Conservation (phyloP, 805 yeast species). For the Pichia ethanolica region DNA sequence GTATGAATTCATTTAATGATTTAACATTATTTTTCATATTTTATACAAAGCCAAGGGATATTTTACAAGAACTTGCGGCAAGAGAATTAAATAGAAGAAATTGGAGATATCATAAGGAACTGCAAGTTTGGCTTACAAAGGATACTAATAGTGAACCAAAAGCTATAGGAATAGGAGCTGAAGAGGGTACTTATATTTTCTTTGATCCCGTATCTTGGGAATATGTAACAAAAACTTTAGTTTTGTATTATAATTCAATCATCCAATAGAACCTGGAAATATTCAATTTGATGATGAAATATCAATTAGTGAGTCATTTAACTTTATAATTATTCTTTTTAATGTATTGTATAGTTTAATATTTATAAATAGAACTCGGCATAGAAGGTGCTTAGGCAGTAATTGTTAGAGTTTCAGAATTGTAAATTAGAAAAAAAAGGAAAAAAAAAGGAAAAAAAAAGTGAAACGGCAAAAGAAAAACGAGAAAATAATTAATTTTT, state of each 20-base stretch:
- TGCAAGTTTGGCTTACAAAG: slow-evolving; percentile 95
- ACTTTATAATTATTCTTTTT: not conserved
- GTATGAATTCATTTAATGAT: slow-evolving; percentile 64
- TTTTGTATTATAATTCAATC: slow-evolving; percentile 41
- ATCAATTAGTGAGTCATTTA: too few species aligned
- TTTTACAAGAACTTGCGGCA: slow-evolving; percentile 89
- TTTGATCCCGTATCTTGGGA: slow-evolving; percentile 97
- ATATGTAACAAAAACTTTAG: slow-evolving; percentile 67
- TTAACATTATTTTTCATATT: slow-evolving; percentile 91
- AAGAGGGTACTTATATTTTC: slow-evolving; percentile 87
- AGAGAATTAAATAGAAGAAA: slow-evolving; percentile 84
- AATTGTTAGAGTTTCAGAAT: too few species aligned
- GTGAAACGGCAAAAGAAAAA: too few species aligned
- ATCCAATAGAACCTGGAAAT: not conserved
- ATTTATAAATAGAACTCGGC: too few species aligned
- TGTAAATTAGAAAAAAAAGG: too few species aligned
- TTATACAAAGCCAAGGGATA: slow-evolving; percentile 88
- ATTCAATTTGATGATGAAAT: too few species aligned
- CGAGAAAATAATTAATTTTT: too few species aligned
- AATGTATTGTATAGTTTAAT: too few species aligned
- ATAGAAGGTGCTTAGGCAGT: too few species aligned
- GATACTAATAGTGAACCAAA: slow-evolving; percentile 74
- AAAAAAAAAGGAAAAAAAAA: too few species aligned
- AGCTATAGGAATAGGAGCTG: slow-evolving; percentile 72
- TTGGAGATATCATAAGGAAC: slow-evolving; percentile 95